Conservation (phyloP, 352 stramenopile genomes). For the Pythium utonaiense region DNA sequence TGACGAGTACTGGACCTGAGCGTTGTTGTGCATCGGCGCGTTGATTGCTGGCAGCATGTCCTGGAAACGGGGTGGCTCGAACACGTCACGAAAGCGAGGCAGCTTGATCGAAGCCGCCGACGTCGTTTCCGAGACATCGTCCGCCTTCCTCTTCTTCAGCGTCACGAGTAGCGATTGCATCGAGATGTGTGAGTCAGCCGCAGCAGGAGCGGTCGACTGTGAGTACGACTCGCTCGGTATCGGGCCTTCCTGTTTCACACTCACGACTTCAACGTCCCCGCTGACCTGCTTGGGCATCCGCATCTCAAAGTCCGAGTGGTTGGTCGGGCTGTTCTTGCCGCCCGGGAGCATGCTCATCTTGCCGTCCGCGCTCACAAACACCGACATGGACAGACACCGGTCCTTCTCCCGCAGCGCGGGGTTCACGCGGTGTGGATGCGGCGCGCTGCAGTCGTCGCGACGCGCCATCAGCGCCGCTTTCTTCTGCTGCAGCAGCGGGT, state of each 20-base stretch:
- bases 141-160: slow-evolving; percentile 57
- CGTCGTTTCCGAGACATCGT: slow-evolving; percentile 9
- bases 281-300: neutral
- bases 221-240: neutral
- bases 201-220: neutral
- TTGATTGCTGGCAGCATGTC: neutral
- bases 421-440: slow-evolving; percentile 14
- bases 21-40: neutral
- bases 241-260: neutral
- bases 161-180: slow-evolving; percentile 69
- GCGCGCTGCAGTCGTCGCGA: slow-evolving; percentile 20
- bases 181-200: slow-evolving; percentile 38
- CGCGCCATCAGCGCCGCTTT: slow-evolving; percentile 31
- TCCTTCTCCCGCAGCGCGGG: slow-evolving; percentile 10
- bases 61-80: slow-evolving; percentile 26
- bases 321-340: slow-evolving; percentile 11
- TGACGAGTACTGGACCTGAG: slow-evolving; percentile 8
- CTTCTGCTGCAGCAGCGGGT: slow-evolving; percentile 26
- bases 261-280: neutral
- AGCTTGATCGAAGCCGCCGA: slow-evolving; percentile 28
- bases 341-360: slow-evolving; percentile 7
- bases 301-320: slow-evolving; percentile 6
- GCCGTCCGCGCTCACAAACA: slow-evolving; percentile 28
- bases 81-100: slow-evolving; percentile 64
- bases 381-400: slow-evolving; percentile 26